phyloP scores from a whole-genome alignment of 202 grass and related monocot species.

The Brachypodium distachyon region DNA sequence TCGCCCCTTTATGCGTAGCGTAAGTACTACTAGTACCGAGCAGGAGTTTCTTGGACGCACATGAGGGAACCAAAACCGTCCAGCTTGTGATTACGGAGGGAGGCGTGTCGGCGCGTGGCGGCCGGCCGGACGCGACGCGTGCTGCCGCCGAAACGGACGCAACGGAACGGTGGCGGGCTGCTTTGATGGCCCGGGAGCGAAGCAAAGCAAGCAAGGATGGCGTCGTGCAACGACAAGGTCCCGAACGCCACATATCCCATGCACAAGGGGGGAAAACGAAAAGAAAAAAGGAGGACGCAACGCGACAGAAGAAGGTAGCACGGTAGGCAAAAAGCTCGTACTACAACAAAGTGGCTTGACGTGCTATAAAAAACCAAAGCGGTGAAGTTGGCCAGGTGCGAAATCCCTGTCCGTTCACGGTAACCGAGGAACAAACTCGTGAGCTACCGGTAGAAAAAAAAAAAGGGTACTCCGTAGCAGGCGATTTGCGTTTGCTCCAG shows the following conservation, averaged over 20 bases:
- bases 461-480: no score
- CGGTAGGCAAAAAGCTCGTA: no score
- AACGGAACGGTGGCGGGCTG: background rate
- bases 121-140: background rate
- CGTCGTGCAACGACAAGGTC: background rate
- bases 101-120: background rate
- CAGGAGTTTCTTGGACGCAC: background rate
- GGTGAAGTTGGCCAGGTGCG: no score
- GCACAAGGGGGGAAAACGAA: no score
- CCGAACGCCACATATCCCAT: background rate
- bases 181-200: background rate
- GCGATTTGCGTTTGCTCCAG: no score
- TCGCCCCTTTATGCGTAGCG: background rate
- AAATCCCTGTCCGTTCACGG: no score
- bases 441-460: no score
- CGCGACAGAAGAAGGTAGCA: background rate
- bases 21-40: background rate
- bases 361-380: no score
- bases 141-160: background rate
- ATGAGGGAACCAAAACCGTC: background rate
- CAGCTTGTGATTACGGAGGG: background rate
- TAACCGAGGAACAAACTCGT: no score
- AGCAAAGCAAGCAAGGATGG: background rate
- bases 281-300: background rate
- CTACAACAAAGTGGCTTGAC: no score